Base-by-base conservation (phyloP, 768 basidiomycete species). In the Boletus coccyginus region DNA sequence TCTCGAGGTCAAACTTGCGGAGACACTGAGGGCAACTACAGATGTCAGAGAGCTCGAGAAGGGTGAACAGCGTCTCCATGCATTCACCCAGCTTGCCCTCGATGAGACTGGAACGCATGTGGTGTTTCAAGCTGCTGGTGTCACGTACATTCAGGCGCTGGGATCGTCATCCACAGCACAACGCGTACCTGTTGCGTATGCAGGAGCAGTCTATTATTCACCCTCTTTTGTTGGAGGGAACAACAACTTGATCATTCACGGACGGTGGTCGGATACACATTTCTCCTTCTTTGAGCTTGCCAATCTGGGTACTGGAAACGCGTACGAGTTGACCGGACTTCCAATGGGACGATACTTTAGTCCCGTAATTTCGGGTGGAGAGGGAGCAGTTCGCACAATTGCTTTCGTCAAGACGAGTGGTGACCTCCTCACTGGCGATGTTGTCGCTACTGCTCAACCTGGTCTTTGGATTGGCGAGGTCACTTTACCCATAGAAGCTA, bases 221-320 rank as follows among this genome's bases (percentile, higher is more conserved):
- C 88, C 88, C 2, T 77, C 81, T 6, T 88, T 89, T 64, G 61
- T 71, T 44, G 64, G 68, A 16, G 68, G 58, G n/a, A 70, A 74
- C 21, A 70, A 21, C 7, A 52, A 83, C 53, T 67, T 87, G 24
- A 68, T 88, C 12, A 66, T 90, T 16, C 88, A 88, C 49, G 79
- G 81, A 5, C 81, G 85, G 13, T 90, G 88, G 88, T 88, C 87
- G 0, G 79, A 88, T 62, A 70, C 73, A 8, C 65, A 76, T 53
- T 87, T 87, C 65, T 81, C 85, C 4, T 75, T 80, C 4, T 81
- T 90, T 62, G 88, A 90, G 71, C 60, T 90, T 32, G 81, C 86
- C 10, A 76, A 88, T 63, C 49, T 86, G 7, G 62, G 64, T 8
- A 71, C 76, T 1, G 77, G 73, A 5, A 63, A 65, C 9, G 77